These are phyloP conservation scores for Neoboletus brunneissimus DNA, from an alignment of 768 basidiomycete species.

Conservation along the genomic window DNA sequence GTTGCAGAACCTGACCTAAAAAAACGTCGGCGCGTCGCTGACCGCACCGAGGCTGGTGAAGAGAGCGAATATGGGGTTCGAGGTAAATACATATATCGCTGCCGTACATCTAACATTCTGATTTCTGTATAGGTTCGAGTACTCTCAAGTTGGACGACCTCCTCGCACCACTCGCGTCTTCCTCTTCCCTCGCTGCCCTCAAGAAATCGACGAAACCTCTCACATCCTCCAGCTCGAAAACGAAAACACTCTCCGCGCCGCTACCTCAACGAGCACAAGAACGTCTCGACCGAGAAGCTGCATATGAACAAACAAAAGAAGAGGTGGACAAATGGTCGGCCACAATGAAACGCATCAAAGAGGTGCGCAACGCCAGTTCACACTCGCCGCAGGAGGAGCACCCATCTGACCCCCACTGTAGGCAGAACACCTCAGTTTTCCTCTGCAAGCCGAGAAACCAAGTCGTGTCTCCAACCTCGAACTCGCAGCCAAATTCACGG, in stretches of 20 bases:
- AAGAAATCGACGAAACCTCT: constrained; percentile 70
- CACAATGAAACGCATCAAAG: constrained; percentile 88
- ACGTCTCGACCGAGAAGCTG: constrained; percentile 87
- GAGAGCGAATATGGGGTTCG: constrained; percentile 78
- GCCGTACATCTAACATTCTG: neutral
- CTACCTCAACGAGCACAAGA: constrained; percentile 86
- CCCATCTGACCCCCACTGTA: constrained; percentile 28
- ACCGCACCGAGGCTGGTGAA: constrained; percentile 73
- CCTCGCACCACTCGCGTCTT: constrained; percentile 65
- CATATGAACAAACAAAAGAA: constrained; percentile 88
- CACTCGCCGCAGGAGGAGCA: neutral
- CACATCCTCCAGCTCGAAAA: constrained; percentile 51
- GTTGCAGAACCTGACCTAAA: constrained; percentile 30
- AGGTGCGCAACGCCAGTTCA: constrained; percentile 45
- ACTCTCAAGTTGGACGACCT: constrained; percentile 72
- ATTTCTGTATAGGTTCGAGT: constrained; percentile 22
- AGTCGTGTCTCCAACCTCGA: constrained; percentile 67
- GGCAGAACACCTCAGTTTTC: constrained; percentile 88
- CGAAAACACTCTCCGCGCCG: constrained; percentile 71
- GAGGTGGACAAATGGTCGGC: constrained; percentile 93
- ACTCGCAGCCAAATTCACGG: constrained; percentile 82
- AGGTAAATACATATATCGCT: constrained; percentile 33
- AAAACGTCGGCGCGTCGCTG: constrained; percentile 61
- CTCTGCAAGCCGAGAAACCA: constrained; percentile 62
- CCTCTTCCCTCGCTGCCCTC: constrained; percentile 57